Percentiles rank a stretch among this genome's conserved stretches.
Conservation (phyloP, 495 filamentous ascomycete species). For the Aspergillus homomorphus region DNA sequence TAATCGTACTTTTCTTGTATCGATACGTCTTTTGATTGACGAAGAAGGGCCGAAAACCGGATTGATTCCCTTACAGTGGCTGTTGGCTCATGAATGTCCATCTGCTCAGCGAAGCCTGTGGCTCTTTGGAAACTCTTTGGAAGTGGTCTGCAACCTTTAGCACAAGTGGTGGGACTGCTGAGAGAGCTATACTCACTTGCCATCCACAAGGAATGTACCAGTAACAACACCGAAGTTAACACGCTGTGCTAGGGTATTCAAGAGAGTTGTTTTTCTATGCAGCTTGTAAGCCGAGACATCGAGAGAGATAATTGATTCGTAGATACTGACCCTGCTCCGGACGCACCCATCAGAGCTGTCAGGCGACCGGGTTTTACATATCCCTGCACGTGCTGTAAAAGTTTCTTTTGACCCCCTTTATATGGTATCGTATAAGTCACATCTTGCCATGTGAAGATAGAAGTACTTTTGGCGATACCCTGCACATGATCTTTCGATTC, state of each 20-base stretch:
- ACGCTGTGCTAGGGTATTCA: conserved; percentile 54
- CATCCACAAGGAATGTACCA: conserved; percentile 54
- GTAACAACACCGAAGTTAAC: conserved; percentile 51
- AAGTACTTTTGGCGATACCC: conserved; percentile 55
- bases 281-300: conserved; percentile 4
- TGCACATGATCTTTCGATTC: conserved; percentile 28
- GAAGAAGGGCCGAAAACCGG: conserved; percentile 55
- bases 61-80: conserved; percentile 61
- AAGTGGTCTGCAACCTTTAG: conserved; percentile 31
- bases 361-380: conserved; percentile 70
- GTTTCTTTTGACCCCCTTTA: conserved; percentile 53
- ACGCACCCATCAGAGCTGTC: conserved; percentile 66
- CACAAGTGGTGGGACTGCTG: background rate
- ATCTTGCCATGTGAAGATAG: conserved; percentile 74
- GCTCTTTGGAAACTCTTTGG: conserved; percentile 48
- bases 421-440: conserved; percentile 73
- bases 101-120: conserved; percentile 61
- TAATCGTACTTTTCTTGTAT: conserved; percentile 61
- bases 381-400: conserved; percentile 64
- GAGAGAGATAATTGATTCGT: background rate
- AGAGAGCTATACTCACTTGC: conserved; percentile 30
- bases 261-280: conserved; percentile 51
- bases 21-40: conserved; percentile 55
- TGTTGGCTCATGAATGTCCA: conserved; percentile 61
- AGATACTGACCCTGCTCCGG: conserved; percentile 53